These are phyloP conservation scores for Saturnispora diversa DNA, from an alignment of 805 yeast genomes.

Conservation along the genomic window DNA sequence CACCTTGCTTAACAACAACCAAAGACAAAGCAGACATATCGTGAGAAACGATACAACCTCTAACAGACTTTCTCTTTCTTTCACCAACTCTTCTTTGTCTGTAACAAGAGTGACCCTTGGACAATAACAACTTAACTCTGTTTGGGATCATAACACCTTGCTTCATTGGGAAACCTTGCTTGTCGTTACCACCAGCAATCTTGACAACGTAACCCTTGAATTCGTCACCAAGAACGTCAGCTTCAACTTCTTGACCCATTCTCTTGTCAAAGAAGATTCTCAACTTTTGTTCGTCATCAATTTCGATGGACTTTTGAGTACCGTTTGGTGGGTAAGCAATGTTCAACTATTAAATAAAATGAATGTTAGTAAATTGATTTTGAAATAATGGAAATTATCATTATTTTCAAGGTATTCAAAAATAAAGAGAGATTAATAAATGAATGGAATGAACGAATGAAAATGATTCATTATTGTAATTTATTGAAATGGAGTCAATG, in stretches of 20 bases:
- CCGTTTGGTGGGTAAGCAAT: conserved; percentile 99
- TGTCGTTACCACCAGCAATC: conserved; percentile 99
- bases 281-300: conserved; percentile 98
- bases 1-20: conserved; percentile 96
- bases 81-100: conserved; percentile 99
- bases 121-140: conserved; percentile 93
- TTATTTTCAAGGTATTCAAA: background rate
- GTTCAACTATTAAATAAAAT: conserved; percentile 66
- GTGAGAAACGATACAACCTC: conserved; percentile 98
- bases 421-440: too few species aligned
- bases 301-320: conserved; percentile 95
- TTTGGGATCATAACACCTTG: conserved; percentile 99
- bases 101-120: conserved; percentile 96
- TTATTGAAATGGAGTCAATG: too few species aligned
- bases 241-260: conserved; percentile 99
- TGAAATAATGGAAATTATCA: background rate
- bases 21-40: conserved; percentile 95
- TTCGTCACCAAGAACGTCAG: conserved; percentile 97
- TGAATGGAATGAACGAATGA: too few species aligned
- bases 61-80: conserved; percentile 99
- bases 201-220: conserved; percentile 99
- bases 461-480: too few species aligned
- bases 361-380: background rate
- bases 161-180: conserved; percentile 99
- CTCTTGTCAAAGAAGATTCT: conserved; percentile 99